phyloP scores from a whole-genome alignment of 345 rosid species.

The Luvunga scandens region DNA sequence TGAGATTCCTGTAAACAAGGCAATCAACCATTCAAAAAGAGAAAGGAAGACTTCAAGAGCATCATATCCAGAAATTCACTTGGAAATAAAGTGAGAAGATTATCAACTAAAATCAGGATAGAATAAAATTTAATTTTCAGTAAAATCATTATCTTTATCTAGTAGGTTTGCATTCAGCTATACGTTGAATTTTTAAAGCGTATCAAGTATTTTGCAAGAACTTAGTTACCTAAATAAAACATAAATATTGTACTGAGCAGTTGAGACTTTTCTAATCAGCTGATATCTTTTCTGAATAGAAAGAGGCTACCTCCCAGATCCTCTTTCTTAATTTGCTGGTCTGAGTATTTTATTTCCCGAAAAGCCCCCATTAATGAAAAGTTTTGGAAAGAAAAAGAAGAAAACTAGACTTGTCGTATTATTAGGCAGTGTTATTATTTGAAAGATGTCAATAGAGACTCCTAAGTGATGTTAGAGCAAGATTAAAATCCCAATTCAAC shows the following conservation, averaged over 20 bases:
- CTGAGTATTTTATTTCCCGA: neutral
- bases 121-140: neutral
- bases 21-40: conserved; percentile 17
- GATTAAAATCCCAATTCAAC: neutral
- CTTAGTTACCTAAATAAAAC: neutral
- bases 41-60: conserved; percentile 12
- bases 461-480: neutral
- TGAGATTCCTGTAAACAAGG: conserved; percentile 73
- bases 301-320: neutral
- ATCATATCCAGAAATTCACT: neutral
- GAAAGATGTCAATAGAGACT: neutral
- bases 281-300: neutral
- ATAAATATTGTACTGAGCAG: neutral
- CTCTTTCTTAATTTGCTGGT: neutral
- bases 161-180: neutral
- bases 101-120: neutral
- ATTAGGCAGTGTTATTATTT: neutral
- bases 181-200: neutral
- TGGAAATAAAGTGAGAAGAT: neutral
- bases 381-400: neutral
- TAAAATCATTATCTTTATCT: neutral
- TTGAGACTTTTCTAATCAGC: neutral
- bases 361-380: neutral
- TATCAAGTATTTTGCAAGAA: neutral
- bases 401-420: neutral